Evolutionary conservation across 2,329 filamentous ascomycete species (phyloP), one percentile per base, ranked within the genome.

Genomic region (Emmonsiellopsis sp.): DNA sequence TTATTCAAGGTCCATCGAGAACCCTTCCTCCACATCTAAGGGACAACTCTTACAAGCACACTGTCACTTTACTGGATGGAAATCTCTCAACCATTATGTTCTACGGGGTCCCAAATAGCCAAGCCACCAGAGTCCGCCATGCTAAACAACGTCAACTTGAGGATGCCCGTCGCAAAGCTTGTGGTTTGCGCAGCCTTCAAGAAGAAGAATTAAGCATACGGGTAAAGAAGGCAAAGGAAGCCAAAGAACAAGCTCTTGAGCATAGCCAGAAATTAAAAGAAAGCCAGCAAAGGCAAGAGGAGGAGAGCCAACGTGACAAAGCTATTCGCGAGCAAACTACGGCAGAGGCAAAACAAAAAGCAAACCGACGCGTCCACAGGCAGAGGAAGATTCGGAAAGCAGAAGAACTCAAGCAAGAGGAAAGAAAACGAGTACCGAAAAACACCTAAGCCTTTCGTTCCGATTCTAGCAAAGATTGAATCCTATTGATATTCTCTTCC

Each of bases 401-500:
- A 31, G 43, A 53, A n/a, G 33, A 53, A 36, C 9, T 40, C 10
- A 53, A 53, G 31, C 42, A 42, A 21, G 44, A 53, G 34, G 51
- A 53, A 36, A 36, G 51, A 34, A 53, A 53, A 43, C 48, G 51
- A 36, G 51, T 53, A 21, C 51, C 42, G 9, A 47, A 47, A n/a
- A 48, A 39, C 14, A n/a, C n/a, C 9, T 44, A 36, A 32, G 42
- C 21, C 21, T 42, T 21, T 39, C 36, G 6, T 39, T 39, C 9
- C 6, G 36, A 39, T 39, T 39, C 21, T 27, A 27, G 21, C 21
- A 27, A 27, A 27, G 21, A 27, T 27, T 5, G 21, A 27, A 27
- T 27, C 21, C 21, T 27, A 27, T 27, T 27, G 21, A 27, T 27
- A 27, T 27, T 27, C 21, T 27, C 21, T 27, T 27, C 21, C 21